These are phyloP conservation scores for Murraya paniculata DNA, from an alignment of 345 rosid genomes.

Conservation along the genomic window DNA sequence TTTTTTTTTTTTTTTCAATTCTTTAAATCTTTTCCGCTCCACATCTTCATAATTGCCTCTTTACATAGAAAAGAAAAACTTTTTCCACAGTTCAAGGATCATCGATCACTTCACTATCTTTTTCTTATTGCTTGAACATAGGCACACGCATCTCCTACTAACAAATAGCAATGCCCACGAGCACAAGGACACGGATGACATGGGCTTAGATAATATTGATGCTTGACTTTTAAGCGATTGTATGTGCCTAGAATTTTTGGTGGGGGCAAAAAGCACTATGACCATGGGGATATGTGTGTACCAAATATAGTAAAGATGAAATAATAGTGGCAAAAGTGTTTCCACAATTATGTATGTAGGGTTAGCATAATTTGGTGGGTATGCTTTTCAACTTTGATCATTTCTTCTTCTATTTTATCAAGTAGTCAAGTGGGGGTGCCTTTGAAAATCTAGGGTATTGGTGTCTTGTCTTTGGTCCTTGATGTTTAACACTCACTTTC, in stretches of 20 bases:
- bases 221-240: slow-evolving; percentile 22
- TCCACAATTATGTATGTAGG: slow-evolving; percentile 6
- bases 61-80: slow-evolving; percentile 41
- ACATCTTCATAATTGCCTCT: slow-evolving; percentile 38
- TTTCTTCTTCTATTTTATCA: not conserved
- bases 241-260: not conserved
- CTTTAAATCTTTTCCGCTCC: slow-evolving; percentile 9
- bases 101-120: not conserved
- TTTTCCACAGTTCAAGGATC: slow-evolving; percentile 47
- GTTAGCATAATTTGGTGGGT: not conserved
- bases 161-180: slow-evolving; percentile 26
- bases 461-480: slow-evolving; percentile 33
- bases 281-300: slow-evolving; percentile 4
- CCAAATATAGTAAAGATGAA: slow-evolving; percentile 21
- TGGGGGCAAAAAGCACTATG: slow-evolving; percentile 19
- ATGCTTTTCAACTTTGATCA: not conserved
- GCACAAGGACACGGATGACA: not conserved
- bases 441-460: slow-evolving; percentile 19
- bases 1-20: not conserved
- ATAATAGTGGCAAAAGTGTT: slow-evolving; percentile 18
- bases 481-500: slow-evolving; percentile 6
- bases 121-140: slow-evolving; percentile 4
- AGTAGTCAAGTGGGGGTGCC: slow-evolving; percentile 24
- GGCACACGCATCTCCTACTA: slow-evolving; percentile 31
- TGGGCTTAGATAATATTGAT: slow-evolving; percentile 16